Base-by-base conservation (phyloP, 768 basidiomycete genomes). In the Sarcodon sp. region DNA sequence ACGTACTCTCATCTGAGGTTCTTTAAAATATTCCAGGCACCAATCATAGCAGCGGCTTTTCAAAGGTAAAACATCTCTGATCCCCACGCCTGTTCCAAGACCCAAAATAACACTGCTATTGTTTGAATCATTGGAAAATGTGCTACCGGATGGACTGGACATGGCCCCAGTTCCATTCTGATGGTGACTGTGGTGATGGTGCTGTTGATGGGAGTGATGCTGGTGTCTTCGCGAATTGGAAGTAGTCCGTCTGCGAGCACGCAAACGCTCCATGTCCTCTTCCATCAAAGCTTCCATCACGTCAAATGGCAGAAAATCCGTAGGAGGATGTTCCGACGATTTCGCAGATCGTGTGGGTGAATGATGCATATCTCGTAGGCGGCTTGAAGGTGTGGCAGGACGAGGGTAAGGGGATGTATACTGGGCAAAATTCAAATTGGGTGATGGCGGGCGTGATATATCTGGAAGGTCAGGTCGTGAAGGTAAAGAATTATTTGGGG, bases 21-120 rank as follows among this genome's bases (percentile, higher is more conserved):
- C 93, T 53, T 86, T 91, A 69, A 97, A 99, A 61, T 98, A 98
- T 60, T 98, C 93, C 57, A 80, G 77, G 51, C 91, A 91, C 88
- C 91, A 97, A 59, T 97, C 94, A 59, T 84, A 99, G 66, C 88
- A 94, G 7, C 77, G 72, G 59, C 90, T 93, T 65, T 88, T 90
- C 57, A 99, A 64, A 0, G 96, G 96, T 53, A 98, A 63, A 2
- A 85, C 77, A 61, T 94, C 87, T 50, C 85, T 75, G 48, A 92
- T 83, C 7, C 85, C 85, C 8, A 76, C 69, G 18, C 87, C 86
- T 8, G 87, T 88, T 3, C 87, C 87, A 31, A 88, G 63, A 4
- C 87, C 87, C 18, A 87, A 69, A 13, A 83, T 80, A 16, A 87
- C 74, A 51, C 77, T 82, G 52, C 72, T 80, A 39, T 66, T 68